Base-by-base conservation (phyloP, 1,139 yeast species). In the Meyerozyma athensensis region DNA sequence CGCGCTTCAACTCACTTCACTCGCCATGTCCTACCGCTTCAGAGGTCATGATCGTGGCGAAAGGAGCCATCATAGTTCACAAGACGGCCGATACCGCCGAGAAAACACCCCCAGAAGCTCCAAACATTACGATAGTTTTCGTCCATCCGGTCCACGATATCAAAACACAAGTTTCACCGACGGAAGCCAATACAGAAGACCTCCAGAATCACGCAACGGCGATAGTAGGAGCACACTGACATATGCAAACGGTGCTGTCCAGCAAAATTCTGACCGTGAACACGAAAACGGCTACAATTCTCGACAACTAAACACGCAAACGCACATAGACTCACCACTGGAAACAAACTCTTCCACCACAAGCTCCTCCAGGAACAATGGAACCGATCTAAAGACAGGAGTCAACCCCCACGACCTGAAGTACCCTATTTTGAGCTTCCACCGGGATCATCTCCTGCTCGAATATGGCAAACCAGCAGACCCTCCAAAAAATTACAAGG, bases 381-480 rank as follows among this genome's bases (percentile, higher is more conserved):
- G 73, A 5, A 63, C 72, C 2, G 56, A 65, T 40, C 55, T 58
- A 13, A 36, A 16, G 7, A 57, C 69, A 1, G 73, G 73, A 0
- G 46, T 47, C 9, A 68, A 68, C 43, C 49, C 53, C 2, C 48
- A 47, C 31, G 75, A 70, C 45, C 42, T 48, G 12, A 54, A 57
- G 18, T 63, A 64, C 40, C 43, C 59, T 13, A 56, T 52, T 36
- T 53, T 68, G 14, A 45, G 56, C 34, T 66, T 66, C 40, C 72
- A 67, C 46, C 30, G 41, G 2, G 68, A 61, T 36, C 45, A 49
- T 42, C 44, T 47, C 20, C 20, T 44, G 18, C 39, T 49, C 24
- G 44, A 51, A 16, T 39, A 41, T 30, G 20, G 43, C 17, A 37
- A 48, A 36, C 40, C 43, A 1, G 41, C 50, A 4, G 64, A 61